Conservation (phyloP, 306 rosid genomes). For the Adenanthera pavonina region DNA sequence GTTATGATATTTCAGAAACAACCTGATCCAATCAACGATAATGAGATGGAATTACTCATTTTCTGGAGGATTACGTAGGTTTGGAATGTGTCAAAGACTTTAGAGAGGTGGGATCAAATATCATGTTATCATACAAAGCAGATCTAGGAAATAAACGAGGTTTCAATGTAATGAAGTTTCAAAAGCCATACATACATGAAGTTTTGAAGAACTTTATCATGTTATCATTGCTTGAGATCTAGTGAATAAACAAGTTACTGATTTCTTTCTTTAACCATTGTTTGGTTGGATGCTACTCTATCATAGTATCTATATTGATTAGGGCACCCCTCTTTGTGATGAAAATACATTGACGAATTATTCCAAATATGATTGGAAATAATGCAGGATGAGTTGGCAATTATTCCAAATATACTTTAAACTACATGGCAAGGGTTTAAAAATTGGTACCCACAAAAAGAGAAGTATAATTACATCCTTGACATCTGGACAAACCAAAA, state of each 20-base stretch:
- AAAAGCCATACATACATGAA: neutral
- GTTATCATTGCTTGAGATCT: conserved; percentile 18
- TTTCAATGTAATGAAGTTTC: neutral
- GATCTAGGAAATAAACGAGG: too few relatives aligned
- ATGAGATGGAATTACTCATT: conserved; percentile 13
- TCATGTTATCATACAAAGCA: neutral
- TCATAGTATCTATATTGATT: conserved; percentile 10
- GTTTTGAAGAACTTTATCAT: neutral
- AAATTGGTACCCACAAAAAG: too few relatives aligned
- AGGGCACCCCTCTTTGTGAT: conserved; percentile 2
- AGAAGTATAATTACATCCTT: too few relatives aligned
- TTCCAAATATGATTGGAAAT: too few relatives aligned
- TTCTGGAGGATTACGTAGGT: conserved; percentile 24
- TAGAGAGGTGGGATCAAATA: conserved; percentile 8
- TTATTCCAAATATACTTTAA: too few relatives aligned
- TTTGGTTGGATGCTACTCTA: conserved; percentile 11
- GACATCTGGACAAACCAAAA: too few relatives aligned
- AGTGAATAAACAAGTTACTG: conserved; percentile 13
- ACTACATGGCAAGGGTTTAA: too few relatives aligned
- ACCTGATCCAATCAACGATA: conserved; percentile 11
- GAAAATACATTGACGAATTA: conserved; percentile 1
- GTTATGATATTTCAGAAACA: too few relatives aligned
- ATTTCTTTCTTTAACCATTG: neutral
- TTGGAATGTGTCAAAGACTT: neutral
- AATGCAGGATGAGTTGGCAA: too few relatives aligned